Evolutionary conservation across 2,329 filamentous ascomycete genomes (phyloP).

Genomic region (Curvularia sp.): DNA sequence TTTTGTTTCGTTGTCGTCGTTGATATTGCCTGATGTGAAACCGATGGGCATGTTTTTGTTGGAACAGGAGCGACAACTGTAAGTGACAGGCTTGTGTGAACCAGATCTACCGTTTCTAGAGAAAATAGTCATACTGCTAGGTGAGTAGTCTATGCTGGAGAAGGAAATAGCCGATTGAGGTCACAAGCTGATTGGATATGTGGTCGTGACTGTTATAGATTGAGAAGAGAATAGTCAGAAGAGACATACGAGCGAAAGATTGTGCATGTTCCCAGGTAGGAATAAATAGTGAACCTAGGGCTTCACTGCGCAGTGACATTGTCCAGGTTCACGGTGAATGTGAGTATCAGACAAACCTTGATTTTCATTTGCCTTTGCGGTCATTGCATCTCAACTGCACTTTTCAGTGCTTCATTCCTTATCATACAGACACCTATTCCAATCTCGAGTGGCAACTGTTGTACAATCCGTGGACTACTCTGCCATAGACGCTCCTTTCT

Average conservation of each 20-base stretch:
- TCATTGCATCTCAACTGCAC: not conserved
- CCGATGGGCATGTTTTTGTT: no score
- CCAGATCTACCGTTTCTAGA: not conserved
- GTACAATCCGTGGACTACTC: constrained; percentile 22
- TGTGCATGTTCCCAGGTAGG: not conserved
- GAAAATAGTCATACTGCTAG: not conserved
- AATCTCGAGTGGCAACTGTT: constrained; percentile 20
- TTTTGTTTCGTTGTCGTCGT: constrained; percentile 7
- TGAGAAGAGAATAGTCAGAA: not conserved
- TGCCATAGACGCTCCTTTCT: not conserved
- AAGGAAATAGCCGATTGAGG: not conserved
- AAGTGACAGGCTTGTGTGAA: not conserved
- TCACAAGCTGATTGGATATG: not conserved
- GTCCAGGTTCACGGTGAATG: constrained; percentile 7
- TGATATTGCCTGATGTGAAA: not conserved
- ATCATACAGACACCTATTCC: constrained; percentile 24
- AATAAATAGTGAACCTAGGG: constrained; percentile 1
- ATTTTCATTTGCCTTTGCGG: constrained; percentile 2
- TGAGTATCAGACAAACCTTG: not conserved
- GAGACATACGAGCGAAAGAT: not conserved
- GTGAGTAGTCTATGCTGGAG: not conserved
- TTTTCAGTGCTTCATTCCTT: constrained; percentile 1
- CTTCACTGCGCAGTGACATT: not conserved
- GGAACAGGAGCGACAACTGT: not conserved
- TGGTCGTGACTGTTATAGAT: not conserved